A percentile compares a stretch with the other conserved stretches of the same genome.
Evolutionary conservation across 257 asterid species (phyloP).

Genomic region (Capsicum baccatum): DNA sequence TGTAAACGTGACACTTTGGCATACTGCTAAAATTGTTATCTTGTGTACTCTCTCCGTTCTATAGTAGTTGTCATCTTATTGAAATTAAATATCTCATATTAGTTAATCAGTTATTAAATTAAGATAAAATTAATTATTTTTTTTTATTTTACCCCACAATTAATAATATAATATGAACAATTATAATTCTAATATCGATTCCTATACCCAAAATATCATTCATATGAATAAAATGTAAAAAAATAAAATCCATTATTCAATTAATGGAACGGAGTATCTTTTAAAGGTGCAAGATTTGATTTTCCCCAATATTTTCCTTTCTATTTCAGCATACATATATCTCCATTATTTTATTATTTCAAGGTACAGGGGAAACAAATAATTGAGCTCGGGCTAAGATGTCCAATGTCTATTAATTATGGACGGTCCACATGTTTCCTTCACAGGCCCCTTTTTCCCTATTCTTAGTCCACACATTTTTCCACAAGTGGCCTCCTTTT

Average conservation of each 20-base stretch:
- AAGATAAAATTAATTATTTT: no score
- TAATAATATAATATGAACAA: no score
- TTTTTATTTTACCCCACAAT: no score
- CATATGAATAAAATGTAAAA: no score
- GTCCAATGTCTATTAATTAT: neutral
- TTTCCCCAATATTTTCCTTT: neutral
- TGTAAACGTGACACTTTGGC: neutral
- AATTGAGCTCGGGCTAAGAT: neutral
- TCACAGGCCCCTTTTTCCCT: neutral
- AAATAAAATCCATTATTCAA: no score
- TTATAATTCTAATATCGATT: no score
- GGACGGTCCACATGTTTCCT: neutral
- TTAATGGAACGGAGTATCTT: neutral
- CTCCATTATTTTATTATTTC: constrained; percentile 12
- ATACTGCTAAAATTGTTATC: neutral
- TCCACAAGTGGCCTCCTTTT: neutral
- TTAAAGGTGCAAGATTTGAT: neutral
- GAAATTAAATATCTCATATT: no score
- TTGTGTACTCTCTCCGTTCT: no score
- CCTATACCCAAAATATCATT: no score
- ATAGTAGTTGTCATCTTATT: no score
- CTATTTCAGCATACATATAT: neutral
- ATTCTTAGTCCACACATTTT: neutral
- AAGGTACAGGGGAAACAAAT: neutral
- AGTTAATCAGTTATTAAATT: no score